Percentiles rank a stretch among this genome's conserved stretches.
Conservation (phyloP, 768 basidiomycete genomes). For the Kwoniella sp. region DNA sequence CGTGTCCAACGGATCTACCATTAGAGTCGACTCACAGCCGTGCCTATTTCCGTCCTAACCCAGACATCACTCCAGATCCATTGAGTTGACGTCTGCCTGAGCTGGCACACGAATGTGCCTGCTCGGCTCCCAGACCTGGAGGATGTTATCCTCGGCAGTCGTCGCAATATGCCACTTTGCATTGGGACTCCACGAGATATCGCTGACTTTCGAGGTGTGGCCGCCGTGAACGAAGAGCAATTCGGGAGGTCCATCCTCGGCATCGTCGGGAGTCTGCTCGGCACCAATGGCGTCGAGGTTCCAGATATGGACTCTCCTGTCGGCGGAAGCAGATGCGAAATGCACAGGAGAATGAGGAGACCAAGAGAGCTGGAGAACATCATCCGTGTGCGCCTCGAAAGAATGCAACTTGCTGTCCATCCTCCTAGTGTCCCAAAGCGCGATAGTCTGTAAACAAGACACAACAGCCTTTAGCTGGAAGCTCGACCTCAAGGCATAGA, state of each 20-base stretch:
- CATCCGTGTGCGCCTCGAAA: conserved; percentile 91
- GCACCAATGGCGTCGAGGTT: conserved; percentile 86
- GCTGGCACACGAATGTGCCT: conserved; percentile 93
- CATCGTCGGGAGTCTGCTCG: conserved; percentile 96
- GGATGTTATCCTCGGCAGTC: conserved; percentile 93
- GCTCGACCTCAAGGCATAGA: too few relatives aligned
- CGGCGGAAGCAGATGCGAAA: conserved; percentile 92
- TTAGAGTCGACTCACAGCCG: too few relatives aligned
- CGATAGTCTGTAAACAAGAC: conserved; percentile 74
- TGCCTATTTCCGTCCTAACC: too few relatives aligned
- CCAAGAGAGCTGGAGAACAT: conserved; percentile 92
- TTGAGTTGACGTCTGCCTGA: conserved; percentile 77
- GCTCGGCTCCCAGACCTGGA: conserved; percentile 97
- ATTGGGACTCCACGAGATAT: conserved; percentile 84
- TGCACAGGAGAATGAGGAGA: conserved; percentile 89
- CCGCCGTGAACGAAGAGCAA: conserved; percentile 93
- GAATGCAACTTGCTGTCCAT: conserved; percentile 73
- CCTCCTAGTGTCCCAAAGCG: conserved; percentile 80
- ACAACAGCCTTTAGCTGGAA: too few relatives aligned
- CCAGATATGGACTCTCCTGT: conserved; percentile 93
- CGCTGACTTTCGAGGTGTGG: conserved; percentile 70
- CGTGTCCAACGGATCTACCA: too few relatives aligned
- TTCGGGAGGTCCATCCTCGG: conserved; percentile 97
- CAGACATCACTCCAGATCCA: conserved; percentile 80
- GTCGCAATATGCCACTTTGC: conserved; percentile 85